Evolutionary conservation across 805 yeast genomes (phyloP), one percentile per base, ranked within the genome.

Genomic region (Metschnikowia lachancei): DNA sequence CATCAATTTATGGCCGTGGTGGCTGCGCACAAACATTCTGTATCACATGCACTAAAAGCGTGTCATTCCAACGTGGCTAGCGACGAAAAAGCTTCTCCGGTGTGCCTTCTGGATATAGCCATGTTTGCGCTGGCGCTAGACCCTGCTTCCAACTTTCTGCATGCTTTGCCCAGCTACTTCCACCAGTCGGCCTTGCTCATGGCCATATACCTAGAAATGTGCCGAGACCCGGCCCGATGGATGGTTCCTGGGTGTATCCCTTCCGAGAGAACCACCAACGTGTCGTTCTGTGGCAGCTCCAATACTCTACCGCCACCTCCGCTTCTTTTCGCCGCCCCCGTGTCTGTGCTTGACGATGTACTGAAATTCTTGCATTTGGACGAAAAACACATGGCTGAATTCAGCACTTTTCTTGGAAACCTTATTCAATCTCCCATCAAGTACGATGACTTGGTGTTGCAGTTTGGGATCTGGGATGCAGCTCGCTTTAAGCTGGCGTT

Each of bases 391-490:
- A 29, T 52, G 36, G 26, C 19, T 12, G 42, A 37, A 3, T 32
- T 51, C 35, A 42, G 42, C 44, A 12, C 12, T 3, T n/a, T 39
- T 5, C 36, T 52, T 10, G 29, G 32, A n/a, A 28, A 7, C 10
- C 38, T 43, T 1, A 13, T 39, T 17, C 10, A 19, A 2, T 16
- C 19, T 8, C 41, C 37, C 12, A 35, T 18, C 20, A 24, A 28
- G 16, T 51, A 48, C 28, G 65, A 62, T n/a, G 70, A 64, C 39
- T 30, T 69, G 22, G 56, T 58, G 12, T 36, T 61, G 5, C 60
- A 49, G 33, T 60, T 70, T 43, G 52, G 51, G 20, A 59, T 69
- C 13, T 63, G 70, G 72, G 67, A 63, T 19, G 72, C 69, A 0
- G 47, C 49, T 30, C 57, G 55, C 24, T 61, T 51, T 48, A 49